Percentiles rank a stretch among this genome's conserved stretches.
These are phyloP conservation scores for Calocera viscosa DNA, from an alignment of 768 basidiomycete genomes.

Conservation along the genomic window DNA sequence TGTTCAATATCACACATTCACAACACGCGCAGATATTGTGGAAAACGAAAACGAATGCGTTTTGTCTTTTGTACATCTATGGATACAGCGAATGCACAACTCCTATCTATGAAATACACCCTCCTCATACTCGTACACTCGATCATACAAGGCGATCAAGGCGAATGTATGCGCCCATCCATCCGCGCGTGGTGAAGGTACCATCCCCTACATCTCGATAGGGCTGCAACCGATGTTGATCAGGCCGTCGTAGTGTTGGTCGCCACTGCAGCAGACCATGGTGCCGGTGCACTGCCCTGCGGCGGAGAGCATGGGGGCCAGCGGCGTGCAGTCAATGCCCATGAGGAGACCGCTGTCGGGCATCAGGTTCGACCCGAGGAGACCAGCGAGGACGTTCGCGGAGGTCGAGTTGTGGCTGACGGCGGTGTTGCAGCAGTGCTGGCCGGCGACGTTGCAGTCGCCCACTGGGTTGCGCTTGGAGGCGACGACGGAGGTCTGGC, in stretches of 20 bases:
- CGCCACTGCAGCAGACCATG: slow-evolving; percentile 6
- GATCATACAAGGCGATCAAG: not conserved
- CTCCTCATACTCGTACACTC: not conserved
- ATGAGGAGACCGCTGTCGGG: not conserved
- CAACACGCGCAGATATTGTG: not conserved
- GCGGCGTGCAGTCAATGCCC: slow-evolving; percentile 1
- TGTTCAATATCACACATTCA: not conserved
- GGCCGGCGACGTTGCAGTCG: slow-evolving; percentile 9
- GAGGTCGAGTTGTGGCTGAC: not conserved
- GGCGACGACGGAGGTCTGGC: not conserved
- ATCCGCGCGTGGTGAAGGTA: not conserved
- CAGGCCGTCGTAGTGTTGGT: not conserved
- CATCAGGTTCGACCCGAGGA: not conserved
- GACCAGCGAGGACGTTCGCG: not conserved
- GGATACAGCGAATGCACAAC: slow-evolving; percentile 7
- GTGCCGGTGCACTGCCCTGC: not conserved
- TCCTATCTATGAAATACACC: not conserved
- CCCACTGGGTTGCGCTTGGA: slow-evolving; percentile 2
- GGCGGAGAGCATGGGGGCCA: not conserved
- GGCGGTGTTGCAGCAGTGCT: not conserved
- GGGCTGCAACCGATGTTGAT: slow-evolving; percentile 6
- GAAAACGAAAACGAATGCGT: not conserved
- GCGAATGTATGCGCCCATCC: slow-evolving; percentile 7
- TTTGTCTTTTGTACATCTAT: slow-evolving; percentile 6
- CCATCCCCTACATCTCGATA: not conserved